Base-by-base conservation (phyloP, 768 basidiomycete genomes). In the Suillus bovinus region DNA sequence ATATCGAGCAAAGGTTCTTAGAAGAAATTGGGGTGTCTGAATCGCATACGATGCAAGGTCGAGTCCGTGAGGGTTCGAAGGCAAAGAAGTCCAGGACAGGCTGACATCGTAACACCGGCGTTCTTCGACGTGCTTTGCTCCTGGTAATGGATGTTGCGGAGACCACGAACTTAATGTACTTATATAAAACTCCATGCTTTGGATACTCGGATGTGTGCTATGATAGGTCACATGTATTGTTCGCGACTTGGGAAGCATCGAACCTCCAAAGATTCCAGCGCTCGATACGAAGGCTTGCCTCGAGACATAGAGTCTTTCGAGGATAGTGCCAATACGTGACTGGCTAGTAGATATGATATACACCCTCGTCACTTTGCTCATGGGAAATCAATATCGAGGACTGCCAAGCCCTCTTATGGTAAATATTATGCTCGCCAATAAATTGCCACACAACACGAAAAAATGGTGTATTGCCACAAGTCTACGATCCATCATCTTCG, bases 1-100 rank as follows among this genome's bases (percentile, higher is more conserved):
- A 86, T 36, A 72, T 93, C 29, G 80, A 77, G 66, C 70, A 72
- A 49, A 69, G 66, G 52, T 68, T 63, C 49, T 33, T 16, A 5
- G 16, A 36, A 38, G 34, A 11, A 24, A 24, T 24, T 55, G 14
- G 5, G 34, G 34, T 2, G 24, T 38, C 34, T 2, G 34, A 16
- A 5, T 55, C 34, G 9, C 54, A 14, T 13, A 33, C 49, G 65
- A 61, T 56, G 33, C 63, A 56, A 64, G 58, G 34, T 55, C 54
- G 54, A 36, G 22, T 11, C 16, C 33, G 22, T 29, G 31, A 39
- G 56, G 69, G 58, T 42, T 68, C 61, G 1, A 31, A 44, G 24
- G 49, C 36, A 24, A 74, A 74, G 70, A 74, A 54, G 54, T 58
- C 50, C 20, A 68, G 73, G 24, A 59, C 69, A 52, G 60, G 64